phyloP scores from a whole-genome alignment of 208 protist genomes.

The Porcisia hertigi region DNA sequence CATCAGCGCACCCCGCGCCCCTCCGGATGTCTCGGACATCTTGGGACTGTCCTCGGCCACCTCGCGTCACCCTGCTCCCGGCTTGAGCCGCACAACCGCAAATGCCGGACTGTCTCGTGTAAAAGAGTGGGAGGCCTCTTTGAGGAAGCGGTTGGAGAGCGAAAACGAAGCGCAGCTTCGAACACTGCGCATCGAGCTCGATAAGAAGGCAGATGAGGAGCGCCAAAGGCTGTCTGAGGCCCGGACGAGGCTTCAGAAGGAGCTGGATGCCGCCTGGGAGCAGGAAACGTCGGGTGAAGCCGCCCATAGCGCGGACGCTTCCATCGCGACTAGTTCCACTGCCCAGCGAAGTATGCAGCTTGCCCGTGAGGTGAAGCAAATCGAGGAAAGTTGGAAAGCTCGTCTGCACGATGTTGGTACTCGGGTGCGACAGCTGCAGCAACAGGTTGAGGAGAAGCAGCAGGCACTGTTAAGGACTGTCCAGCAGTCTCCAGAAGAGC shows the following conservation, averaged over 20 bases:
- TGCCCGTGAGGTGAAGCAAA: slow-evolving; percentile 34
- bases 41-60: slow-evolving; percentile 12
- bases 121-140: slow-evolving; percentile 57
- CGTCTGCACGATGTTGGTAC: slow-evolving; percentile 31
- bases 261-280: slow-evolving; percentile 32
- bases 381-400: slow-evolving; percentile 34
- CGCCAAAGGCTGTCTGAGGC: slow-evolving; percentile 29
- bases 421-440: slow-evolving; percentile 25
- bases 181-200: slow-evolving; percentile 37
- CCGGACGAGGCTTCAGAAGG: slow-evolving; percentile 16
- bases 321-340: neutral
- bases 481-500: slow-evolving; percentile 28
- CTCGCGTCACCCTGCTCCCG: neutral
- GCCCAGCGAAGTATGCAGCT: slow-evolving; percentile 22
- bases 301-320: neutral
- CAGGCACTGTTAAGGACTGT: slow-evolving; percentile 17
- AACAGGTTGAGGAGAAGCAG: slow-evolving; percentile 28
- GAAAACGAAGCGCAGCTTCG: slow-evolving; percentile 49
- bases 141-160: slow-evolving; percentile 58
- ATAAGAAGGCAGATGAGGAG: slow-evolving; percentile 29
- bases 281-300: slow-evolving; percentile 11
- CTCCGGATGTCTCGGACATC: slow-evolving; percentile 26
- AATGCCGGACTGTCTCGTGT: slow-evolving; percentile 19
- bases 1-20: slow-evolving; percentile 14
- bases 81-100: neutral